Evolutionary conservation across 495 filamentous ascomycete genomes (phyloP), one percentile per base, ranked within the genome.

Genomic region (Neurospora intermedia): DNA sequence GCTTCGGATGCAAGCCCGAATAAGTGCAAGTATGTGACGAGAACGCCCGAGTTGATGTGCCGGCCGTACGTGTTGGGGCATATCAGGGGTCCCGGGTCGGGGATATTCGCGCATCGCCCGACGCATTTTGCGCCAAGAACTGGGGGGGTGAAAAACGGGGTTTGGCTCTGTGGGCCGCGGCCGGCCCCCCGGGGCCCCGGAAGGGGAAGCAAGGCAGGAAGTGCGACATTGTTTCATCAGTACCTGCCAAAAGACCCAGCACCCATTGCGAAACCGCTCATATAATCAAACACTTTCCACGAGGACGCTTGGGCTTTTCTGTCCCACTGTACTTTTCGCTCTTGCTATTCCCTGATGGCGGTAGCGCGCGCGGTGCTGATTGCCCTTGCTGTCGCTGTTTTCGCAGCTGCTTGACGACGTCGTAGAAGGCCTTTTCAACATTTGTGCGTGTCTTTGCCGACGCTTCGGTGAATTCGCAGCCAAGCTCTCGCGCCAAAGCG

Each of bases 401-500:
- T 73, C 95, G 90, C 72, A 98, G 84, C 78, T 94, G 91, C 72
- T 96, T 87, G 31, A 99, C 96, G 15, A 99, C 96, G 77, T 99
- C 96, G 83, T 97, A 98, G 80, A 99, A 99, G 3, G 96, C 96
- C 85, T 95, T 97, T 80, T 99, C 96, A 38, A 99, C 96, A 78
- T 99, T 98, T 84, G 98, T 93, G 85, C 96, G 98, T 79, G 97
- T 97, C 85, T 98, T 98, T n/a, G 96, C 96, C 16, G 95, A 98
- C 6, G 96, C 96, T 81, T 98, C 96, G 73, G 98, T 94, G 77
- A 98, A 99, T 74, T 98, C 96, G 82, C 96, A 99, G 70, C 93
- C 93, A 43, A 99, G 85, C 78, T 97, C 93, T 78, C 93, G 92
- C 46, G 96, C 96, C 23, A 98, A 82, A 35, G 93, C 93, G 73